Base-by-base conservation (phyloP, 139 green algal species). In the Mychonastes homosphaera region DNA sequence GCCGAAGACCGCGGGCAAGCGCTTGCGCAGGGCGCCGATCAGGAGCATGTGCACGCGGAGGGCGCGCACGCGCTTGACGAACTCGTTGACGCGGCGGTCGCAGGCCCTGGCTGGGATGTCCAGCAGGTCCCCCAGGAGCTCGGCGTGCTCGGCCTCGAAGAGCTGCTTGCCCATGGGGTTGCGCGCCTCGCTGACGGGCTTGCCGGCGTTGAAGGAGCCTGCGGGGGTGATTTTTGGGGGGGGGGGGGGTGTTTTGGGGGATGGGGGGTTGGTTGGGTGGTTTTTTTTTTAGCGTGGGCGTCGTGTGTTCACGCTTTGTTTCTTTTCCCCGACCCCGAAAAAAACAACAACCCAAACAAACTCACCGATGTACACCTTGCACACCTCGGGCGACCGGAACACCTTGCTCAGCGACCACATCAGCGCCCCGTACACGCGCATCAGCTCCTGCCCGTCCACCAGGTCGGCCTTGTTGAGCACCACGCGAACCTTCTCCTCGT, bases 371-470 rank as follows among this genome's bases (percentile, higher is more conserved):
- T n/a, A n/a, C 58, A 33, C 43, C 67, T 69, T 74, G 54, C 69
- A 73, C 19, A 87, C 86, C 76, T 98, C 91, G 15, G 91, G 91
- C 9, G 83, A 91, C 52, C 75, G 78, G 68, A 98, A 89, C 5
- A 96, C 86, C 63, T 95, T 95, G 55, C 90, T 84, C 40, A 98
- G 73, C 39, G 64, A 86, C 92, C 92, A 98, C 92, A 98, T 98
- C n/a, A 98, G 80, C 16, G 92, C 92, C 21, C 92, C 92, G 69
- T 98, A 98, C 57, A 98, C 92, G 16, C 90, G 79, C 92, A 98
- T 96, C 49, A 98, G 79, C 82, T 98, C 84, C 79, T 94, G 87
- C 67, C 86, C 70, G 65, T 89, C 83, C 54, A 94, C 80, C 56
- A 82, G 77, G 74, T 98, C 92, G 0, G 80, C 76, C 78, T 98